phyloP scores from a whole-genome alignment of 2,329 filamentous ascomycete genomes.

The Dissoconium aciculare region DNA sequence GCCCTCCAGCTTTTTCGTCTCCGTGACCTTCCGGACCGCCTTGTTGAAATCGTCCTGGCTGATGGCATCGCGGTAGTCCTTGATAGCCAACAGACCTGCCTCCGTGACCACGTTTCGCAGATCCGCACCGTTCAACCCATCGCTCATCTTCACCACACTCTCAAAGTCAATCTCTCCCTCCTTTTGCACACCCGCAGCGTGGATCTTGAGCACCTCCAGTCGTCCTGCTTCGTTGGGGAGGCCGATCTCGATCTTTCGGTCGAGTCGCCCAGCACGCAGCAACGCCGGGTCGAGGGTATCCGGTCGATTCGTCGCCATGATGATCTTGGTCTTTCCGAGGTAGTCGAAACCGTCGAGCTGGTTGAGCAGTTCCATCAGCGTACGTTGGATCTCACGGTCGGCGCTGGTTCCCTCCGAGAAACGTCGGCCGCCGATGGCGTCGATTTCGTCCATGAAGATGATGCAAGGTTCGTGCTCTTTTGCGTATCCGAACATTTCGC shows the following conservation, averaged over 20 bases:
- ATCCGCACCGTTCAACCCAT: constrained; percentile 94
- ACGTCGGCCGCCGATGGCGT: constrained; percentile 88
- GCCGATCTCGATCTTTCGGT: constrained; percentile 95
- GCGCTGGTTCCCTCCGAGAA: constrained; percentile 97
- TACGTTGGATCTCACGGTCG: constrained; percentile 95
- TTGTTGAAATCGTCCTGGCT: constrained; percentile 99
- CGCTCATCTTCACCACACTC: constrained; percentile 99
- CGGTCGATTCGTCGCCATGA: constrained; percentile 97
- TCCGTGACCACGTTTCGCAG: constrained; percentile 95
- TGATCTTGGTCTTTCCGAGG: constrained; percentile 98
- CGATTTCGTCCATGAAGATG: constrained; percentile 99
- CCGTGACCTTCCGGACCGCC: constrained; percentile 90
- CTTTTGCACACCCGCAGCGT: constrained; percentile 67
- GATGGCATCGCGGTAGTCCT: constrained; percentile 89
- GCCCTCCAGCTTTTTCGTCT: constrained; percentile 95
- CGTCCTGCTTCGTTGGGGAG: constrained; percentile 93
- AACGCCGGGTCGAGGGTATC: constrained; percentile 91
- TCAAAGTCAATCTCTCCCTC: constrained; percentile 98
- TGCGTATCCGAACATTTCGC: constrained; percentile 99
- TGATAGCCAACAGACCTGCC: constrained; percentile 94
- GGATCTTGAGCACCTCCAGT: constrained; percentile 96
- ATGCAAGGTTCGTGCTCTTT: constrained; percentile 99
- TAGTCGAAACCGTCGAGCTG: constrained; percentile 99
- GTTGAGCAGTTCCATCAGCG: constrained; percentile 95
- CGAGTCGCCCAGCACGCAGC: constrained; percentile 79